Evolutionary conservation across 2,329 filamentous ascomycete species (phyloP), one percentile per base, ranked within the genome.

Genomic region (Fusarium equiseti): DNA sequence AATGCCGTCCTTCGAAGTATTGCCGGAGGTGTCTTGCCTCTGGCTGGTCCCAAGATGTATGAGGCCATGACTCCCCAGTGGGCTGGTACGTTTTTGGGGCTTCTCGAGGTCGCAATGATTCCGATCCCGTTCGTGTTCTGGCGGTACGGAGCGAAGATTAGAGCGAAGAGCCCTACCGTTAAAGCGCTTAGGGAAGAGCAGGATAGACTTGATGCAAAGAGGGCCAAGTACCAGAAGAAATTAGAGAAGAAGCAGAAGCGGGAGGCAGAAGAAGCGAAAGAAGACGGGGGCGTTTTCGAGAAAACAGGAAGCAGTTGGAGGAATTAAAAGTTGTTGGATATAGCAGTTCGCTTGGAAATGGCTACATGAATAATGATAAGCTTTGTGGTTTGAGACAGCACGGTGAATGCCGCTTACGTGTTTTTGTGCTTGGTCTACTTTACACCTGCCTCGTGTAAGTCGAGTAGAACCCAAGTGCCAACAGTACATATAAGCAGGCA

Each of bases 61-160:
- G 76, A 77, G 3, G 82, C 83, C 0, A 82, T 97, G 12, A 90
- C 91, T 0, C 89, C 92, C 0, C 91, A 93, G 67, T 96, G 93
- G 93, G 90, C 92, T 0, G 92, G 91, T 0, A 95, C 92, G 0
- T 81, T 96, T 49, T 82, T 96, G 5, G 92, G 91, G 0, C 75
- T 95, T 55, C 81, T 97, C 4, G 92, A 95, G 73, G 87, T 93
- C 3, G 82, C 84, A 1, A 87, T 94, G 74, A 91, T 96, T 18
- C 93, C 94, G 0, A 94, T 96, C 49, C 93, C 93, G 0, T 87
- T 95, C 60, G 84, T 93, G 1, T 96, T 97, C 75, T 96, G 93
- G 79, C 82, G 83, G 31, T 90, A 87, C 71, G 88, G 88, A 0
- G 82, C 83, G 38, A 78, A 76, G 59, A 89, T 90, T 55, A 81